Percentiles rank a stretch among this genome's conserved stretches.
Evolutionary conservation across 495 filamentous ascomycete species (phyloP).

Genomic region (Schizothecium vesticola): DNA sequence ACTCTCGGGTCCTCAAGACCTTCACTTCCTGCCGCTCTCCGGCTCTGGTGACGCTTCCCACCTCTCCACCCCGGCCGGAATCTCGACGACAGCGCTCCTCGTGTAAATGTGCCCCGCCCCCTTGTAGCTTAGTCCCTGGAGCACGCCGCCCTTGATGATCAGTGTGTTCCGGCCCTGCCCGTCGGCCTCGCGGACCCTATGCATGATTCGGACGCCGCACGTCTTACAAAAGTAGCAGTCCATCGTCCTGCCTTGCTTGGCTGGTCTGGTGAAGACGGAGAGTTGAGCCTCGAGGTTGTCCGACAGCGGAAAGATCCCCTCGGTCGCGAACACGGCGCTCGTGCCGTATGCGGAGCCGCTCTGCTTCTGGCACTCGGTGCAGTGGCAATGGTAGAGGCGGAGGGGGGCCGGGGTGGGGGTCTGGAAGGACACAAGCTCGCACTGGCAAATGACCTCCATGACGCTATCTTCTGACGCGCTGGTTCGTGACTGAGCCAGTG

Average conservation of each 20-base stretch:
- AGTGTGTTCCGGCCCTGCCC: constrained; percentile 29
- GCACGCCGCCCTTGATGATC: constrained; percentile 48
- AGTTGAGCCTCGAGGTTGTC: constrained; percentile 26
- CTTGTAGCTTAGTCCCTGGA: constrained; percentile 38
- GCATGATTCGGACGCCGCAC: constrained; percentile 48
- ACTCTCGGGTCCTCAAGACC: too few relatives aligned
- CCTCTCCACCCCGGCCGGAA: constrained; percentile 46
- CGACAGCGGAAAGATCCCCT: constrained; percentile 46
- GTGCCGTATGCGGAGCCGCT: constrained; percentile 54
- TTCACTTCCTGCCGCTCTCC: not conserved
- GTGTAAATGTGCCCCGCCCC: constrained; percentile 39
- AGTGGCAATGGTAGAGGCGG: constrained; percentile 54
- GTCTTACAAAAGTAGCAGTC: constrained; percentile 50
- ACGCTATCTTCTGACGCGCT: not conserved
- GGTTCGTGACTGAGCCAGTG: not conserved
- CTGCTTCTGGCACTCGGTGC: constrained; percentile 55
- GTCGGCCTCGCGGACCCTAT: constrained; percentile 38
- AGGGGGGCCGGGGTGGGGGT: constrained; percentile 39
- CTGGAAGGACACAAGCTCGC: constrained; percentile 43
- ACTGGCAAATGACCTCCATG: constrained; percentile 47
- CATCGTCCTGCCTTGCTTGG: constrained; percentile 37
- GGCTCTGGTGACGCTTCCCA: constrained; percentile 5
- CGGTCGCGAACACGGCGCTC: constrained; percentile 41
- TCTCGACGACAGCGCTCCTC: constrained; percentile 41
- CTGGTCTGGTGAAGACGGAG: constrained; percentile 35